Evolutionary conservation across 305 asterid genomes (phyloP).

Genomic region (Coffea humblotiana): DNA sequence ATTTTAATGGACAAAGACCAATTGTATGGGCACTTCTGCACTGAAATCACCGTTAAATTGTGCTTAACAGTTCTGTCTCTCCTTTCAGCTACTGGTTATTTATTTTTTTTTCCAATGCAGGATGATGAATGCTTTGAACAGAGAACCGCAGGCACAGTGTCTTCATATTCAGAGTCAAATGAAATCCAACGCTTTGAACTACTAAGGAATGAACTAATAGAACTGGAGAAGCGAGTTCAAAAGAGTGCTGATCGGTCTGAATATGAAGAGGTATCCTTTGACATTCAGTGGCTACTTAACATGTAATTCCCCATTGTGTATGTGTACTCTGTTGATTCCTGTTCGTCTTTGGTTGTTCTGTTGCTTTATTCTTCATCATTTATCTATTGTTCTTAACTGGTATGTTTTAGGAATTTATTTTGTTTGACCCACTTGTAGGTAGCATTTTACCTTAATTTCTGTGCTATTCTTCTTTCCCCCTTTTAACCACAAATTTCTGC

Average conservation of each 20-base stretch:
- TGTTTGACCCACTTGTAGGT: background rate
- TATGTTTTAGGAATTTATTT: background rate
- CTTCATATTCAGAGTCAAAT: constrained; percentile 51
- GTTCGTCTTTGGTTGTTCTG: background rate
- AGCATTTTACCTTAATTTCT: background rate
- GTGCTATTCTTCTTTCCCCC: no score
- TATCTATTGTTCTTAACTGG: background rate
- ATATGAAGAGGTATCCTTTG: constrained; percentile 61
- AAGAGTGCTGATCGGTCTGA: constrained; percentile 63
- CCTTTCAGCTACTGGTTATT: constrained; percentile 8
- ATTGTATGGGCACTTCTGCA: background rate
- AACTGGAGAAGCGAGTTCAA: constrained; percentile 89
- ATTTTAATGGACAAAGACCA: background rate
- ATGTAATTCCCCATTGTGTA: background rate
- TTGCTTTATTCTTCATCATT: background rate
- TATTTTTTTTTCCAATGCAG: constrained; percentile 33
- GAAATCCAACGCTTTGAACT: constrained; percentile 84
- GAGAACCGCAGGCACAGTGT: constrained; percentile 35
- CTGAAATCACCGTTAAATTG: background rate
- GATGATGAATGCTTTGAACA: constrained; percentile 46
- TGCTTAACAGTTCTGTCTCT: background rate
- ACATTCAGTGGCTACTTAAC: background rate
- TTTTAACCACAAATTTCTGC: background rate
- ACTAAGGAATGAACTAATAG: constrained; percentile 78
- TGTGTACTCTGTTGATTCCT: background rate